Percentiles rank a stretch among this genome's conserved stretches.
phyloP scores from a whole-genome alignment of 2,329 filamentous ascomycete species.

The Phialophora macrospora region DNA sequence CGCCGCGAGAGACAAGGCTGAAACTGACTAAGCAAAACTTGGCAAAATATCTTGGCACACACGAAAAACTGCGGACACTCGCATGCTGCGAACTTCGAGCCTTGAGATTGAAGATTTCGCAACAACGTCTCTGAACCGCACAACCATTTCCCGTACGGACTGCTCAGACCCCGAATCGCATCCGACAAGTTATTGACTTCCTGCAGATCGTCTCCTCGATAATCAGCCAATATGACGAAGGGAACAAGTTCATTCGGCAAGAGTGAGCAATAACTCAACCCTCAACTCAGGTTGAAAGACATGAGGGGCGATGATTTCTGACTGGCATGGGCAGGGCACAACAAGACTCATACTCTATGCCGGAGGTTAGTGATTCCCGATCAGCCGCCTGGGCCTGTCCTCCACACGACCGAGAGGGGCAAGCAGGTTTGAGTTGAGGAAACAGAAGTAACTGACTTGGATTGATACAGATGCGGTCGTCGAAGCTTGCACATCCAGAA shows the following conservation, averaged over 20 bases:
- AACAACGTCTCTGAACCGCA: conserved; percentile 19
- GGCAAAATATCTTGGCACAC: conserved; percentile 31
- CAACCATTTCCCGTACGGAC: conserved; percentile 28
- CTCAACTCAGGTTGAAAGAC: conserved; percentile 9
- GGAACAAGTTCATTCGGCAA: conserved; percentile 74
- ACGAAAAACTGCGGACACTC: conserved; percentile 20
- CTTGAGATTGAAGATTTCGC: conserved; percentile 15
- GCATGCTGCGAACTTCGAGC: conserved; percentile 13
- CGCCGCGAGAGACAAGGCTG: background rate
- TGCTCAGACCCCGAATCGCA: background rate
- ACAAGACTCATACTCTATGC: conserved; percentile 98
- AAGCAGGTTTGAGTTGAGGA: background rate
- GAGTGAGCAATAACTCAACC: conserved; percentile 55
- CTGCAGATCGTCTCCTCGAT: conserved; percentile 25
- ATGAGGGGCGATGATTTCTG: conserved; percentile 20
- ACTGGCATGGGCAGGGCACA: conserved; percentile 59
- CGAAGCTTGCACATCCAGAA: conserved; percentile 99
- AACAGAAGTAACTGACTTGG: conserved; percentile 13
- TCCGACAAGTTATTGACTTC: conserved; percentile 12
- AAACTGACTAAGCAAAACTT: conserved; percentile 12
- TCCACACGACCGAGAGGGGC: background rate
- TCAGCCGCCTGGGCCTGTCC: background rate
- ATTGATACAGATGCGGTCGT: conserved; percentile 65
- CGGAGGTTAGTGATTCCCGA: conserved; percentile 77
- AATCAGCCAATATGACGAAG: conserved; percentile 55